These are phyloP conservation scores for Whalleya microplaca DNA, from an alignment of 2,329 filamentous ascomycete species.

Conservation along the genomic window DNA sequence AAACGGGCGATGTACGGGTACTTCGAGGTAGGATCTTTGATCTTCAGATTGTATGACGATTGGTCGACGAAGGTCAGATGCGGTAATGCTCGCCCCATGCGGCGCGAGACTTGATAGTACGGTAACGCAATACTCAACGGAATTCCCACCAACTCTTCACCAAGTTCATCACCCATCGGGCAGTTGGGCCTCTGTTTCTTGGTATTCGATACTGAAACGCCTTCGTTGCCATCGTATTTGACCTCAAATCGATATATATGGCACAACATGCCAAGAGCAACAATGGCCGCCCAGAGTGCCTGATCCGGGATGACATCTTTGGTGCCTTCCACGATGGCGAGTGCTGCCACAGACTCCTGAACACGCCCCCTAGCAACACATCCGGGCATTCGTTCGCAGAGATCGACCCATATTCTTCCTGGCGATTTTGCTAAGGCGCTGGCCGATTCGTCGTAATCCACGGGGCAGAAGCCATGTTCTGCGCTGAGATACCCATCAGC, in stretches of 20 bases:
- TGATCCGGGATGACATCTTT: constrained; percentile 54
- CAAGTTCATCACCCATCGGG: constrained; percentile 54
- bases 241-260: constrained; percentile 58
- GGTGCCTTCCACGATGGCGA: constrained; percentile 54
- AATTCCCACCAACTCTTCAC: constrained; percentile 53
- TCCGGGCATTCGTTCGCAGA: constrained; percentile 57
- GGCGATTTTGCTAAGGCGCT: constrained; percentile 51
- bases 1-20: constrained; percentile 55
- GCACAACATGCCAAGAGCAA: constrained; percentile 56
- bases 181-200: constrained; percentile 42
- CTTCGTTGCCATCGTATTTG: constrained; percentile 55
- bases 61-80: constrained; percentile 58
- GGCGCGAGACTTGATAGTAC: constrained; percentile 53
- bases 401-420: constrained; percentile 57
- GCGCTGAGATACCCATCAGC: constrained; percentile 55
- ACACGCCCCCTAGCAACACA: constrained; percentile 55
- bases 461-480: constrained; percentile 56
- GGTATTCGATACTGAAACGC: constrained; percentile 42
- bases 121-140: constrained; percentile 53
- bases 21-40: constrained; percentile 51
- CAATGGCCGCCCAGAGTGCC: constrained; percentile 57
- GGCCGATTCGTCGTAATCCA: constrained; percentile 53
- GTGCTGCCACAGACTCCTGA: constrained; percentile 50
- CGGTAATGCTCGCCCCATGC: constrained; percentile 56
- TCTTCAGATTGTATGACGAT: constrained; percentile 56